phyloP scores from a whole-genome alignment of 2,329 filamentous ascomycete species.

The Huntiella bhutanensis region DNA sequence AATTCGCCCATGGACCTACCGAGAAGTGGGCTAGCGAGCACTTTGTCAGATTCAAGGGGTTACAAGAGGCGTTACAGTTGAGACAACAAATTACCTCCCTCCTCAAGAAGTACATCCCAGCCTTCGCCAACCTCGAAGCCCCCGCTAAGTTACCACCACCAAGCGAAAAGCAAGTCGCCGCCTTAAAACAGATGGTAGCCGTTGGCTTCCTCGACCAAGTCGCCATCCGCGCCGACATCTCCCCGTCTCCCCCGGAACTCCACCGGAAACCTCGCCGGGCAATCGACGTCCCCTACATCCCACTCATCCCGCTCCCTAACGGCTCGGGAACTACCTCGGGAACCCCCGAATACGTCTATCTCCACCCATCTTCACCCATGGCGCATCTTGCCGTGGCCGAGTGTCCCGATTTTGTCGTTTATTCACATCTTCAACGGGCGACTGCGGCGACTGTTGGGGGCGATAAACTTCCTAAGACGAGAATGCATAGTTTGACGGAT shows the following conservation, averaged over 20 bases:
- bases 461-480: constrained; percentile 46
- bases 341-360: constrained; percentile 47
- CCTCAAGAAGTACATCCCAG: constrained; percentile 34
- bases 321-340: constrained; percentile 20
- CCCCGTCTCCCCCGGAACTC: constrained; percentile 47
- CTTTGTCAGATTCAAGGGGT: constrained; percentile 73
- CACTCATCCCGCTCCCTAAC: constrained; percentile 49
- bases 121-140: constrained; percentile 37
- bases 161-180: constrained; percentile 49
- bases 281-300: constrained; percentile 81
- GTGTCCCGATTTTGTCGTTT: constrained; percentile 75
- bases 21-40: constrained; percentile 62
- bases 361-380: constrained; percentile 72
- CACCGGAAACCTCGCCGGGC: constrained; percentile 44
- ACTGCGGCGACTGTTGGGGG: constrained; percentile 24
- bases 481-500: constrained; percentile 77
- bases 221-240: constrained; percentile 76
- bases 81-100: constrained; percentile 68
- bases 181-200: constrained; percentile 78
- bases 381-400: constrained; percentile 49
- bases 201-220: constrained; percentile 89
- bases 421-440: constrained; percentile 63
- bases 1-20: constrained; percentile 57
- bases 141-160: constrained; percentile 38
- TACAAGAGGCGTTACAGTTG: constrained; percentile 71